Base-by-base conservation (phyloP, 495 filamentous ascomycete species). In the Cetradonia linearis region DNA sequence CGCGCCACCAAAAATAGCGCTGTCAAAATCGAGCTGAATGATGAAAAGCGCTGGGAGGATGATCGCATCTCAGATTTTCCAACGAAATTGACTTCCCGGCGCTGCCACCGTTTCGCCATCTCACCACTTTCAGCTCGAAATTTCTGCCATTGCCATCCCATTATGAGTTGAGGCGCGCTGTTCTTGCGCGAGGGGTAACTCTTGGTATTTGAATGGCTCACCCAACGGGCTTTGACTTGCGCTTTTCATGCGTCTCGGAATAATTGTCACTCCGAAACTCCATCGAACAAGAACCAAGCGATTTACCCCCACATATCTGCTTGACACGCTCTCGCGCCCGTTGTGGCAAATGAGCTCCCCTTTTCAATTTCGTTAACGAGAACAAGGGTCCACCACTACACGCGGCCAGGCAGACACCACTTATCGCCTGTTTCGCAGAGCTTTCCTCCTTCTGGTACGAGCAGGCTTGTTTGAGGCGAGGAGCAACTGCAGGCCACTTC, bases 201-300 rank as follows among this genome's bases (percentile, higher is more conserved):
- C n/a, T n/a, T n/a, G n/a, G n/a, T n/a, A n/a, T n/a, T n/a, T n/a
- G n/a, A n/a, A n/a, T 46, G 42, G 50, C 50, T 36, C 33, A 34
- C 18, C n/a, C n/a, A n/a, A n/a, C n/a, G n/a, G n/a, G n/a, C n/a
- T n/a, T n/a, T n/a, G n/a, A n/a, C n/a, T n/a, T n/a, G n/a, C n/a
- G n/a, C n/a, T n/a, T n/a, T n/a, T 54, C 50, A 36, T 54, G 50
- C 50, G 30, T 54, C 2, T 23, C 50, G 50, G 50, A 54, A 54
- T 23, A 34, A 52, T 25, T 25, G 18, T 54, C n/a, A 10, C 13
- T 36, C 50, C 50, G 50, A 33, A 36, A 20, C 8, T 34, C 50
- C 33, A 34, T 31, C 30, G n/a, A 54, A 20, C n/a, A 34, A 23
- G 30, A 36, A 46, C 42, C 42, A 25, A 46, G 20, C 42, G 42